These are phyloP conservation scores for Sutorius australiensis DNA, from an alignment of 768 basidiomycete genomes.

Conservation along the genomic window DNA sequence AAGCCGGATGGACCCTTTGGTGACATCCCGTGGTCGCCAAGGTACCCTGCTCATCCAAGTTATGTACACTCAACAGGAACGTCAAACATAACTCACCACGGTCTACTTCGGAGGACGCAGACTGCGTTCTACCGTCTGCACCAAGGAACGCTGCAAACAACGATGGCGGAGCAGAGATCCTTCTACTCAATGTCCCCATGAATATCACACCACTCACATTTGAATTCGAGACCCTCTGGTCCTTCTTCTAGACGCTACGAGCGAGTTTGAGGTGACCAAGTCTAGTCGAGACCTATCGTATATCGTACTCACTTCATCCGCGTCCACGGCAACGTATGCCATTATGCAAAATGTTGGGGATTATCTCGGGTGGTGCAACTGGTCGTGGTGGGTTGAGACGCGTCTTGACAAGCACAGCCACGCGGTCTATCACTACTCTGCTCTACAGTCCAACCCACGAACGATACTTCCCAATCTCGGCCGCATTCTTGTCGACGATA, in stretches of 20 bases:
- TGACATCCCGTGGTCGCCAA: conserved; percentile 48
- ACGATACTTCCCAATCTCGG: conserved; percentile 54
- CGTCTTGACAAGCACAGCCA: neutral
- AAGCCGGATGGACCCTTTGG: conserved; percentile 52
- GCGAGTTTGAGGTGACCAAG: conserved; percentile 1
- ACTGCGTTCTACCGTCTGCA: conserved; percentile 23
- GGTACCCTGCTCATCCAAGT: conserved; percentile 48
- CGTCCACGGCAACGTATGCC: conserved; percentile 71
- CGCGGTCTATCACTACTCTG: neutral
- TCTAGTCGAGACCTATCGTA: neutral
- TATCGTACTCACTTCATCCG: conserved; percentile 56
- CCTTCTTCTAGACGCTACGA: conserved; percentile 59
- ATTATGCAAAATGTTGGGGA: conserved; percentile 29
- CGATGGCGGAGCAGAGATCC: neutral
- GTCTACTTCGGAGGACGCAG: conserved; percentile 39
- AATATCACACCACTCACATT: conserved; percentile 42
- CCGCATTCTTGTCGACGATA: conserved; percentile 53
- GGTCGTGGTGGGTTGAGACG: neutral
- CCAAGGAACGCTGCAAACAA: conserved; percentile 53
- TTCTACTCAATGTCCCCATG: neutral
- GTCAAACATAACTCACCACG: conserved; percentile 38
- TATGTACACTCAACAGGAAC: neutral
- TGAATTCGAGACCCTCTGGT: conserved; percentile 67
- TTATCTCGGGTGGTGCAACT: neutral
- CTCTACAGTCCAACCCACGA: conserved; percentile 44